Evolutionary conservation across 139 green algal species (phyloP).

Genomic region (Coelastrella sp.): DNA sequence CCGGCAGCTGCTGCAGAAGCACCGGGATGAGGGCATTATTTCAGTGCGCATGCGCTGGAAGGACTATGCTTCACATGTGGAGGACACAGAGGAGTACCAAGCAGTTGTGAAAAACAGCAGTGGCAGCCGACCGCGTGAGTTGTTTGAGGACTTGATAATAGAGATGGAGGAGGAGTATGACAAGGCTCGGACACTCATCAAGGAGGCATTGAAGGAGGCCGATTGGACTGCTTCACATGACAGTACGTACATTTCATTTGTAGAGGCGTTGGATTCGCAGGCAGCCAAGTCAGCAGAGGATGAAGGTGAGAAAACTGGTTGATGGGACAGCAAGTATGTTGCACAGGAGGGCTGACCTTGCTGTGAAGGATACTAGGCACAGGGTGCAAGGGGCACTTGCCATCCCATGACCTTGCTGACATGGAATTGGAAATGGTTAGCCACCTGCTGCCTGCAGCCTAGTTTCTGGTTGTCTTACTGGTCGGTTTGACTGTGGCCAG

Average conservation of each 20-base stretch:
- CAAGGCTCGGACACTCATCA: conserved; percentile 41
- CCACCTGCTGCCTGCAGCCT: no score
- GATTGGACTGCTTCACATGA: conserved; percentile 28
- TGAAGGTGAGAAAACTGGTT: not conserved
- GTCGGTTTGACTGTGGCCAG: no score
- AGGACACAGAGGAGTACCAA: conserved; percentile 67
- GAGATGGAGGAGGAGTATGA: conserved; percentile 85
- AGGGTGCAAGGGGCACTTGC: no score
- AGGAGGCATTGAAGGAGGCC: conserved; percentile 39
- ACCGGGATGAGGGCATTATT: conserved; percentile 58
- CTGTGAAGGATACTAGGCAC: no score
- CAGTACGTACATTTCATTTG: conserved; percentile 27
- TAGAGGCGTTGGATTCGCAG: conserved; percentile 41
- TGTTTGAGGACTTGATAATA: conserved; percentile 87
- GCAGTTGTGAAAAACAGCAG: conserved; percentile 76
- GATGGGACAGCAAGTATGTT: not conserved
- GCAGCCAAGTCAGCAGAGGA: conserved; percentile 20
- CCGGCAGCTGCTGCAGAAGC: conserved; percentile 50
- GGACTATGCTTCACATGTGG: conserved; percentile 72
- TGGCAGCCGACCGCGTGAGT: conserved; percentile 83
- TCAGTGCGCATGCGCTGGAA: conserved; percentile 64
- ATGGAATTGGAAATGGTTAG: no score
- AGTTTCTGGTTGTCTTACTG: no score
- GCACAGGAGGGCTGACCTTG: not conserved
- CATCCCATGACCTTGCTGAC: no score